Conservation (phyloP, 1,284 basidiomycete genomes). For the Butyriboletus pseudospeciosus region DNA sequence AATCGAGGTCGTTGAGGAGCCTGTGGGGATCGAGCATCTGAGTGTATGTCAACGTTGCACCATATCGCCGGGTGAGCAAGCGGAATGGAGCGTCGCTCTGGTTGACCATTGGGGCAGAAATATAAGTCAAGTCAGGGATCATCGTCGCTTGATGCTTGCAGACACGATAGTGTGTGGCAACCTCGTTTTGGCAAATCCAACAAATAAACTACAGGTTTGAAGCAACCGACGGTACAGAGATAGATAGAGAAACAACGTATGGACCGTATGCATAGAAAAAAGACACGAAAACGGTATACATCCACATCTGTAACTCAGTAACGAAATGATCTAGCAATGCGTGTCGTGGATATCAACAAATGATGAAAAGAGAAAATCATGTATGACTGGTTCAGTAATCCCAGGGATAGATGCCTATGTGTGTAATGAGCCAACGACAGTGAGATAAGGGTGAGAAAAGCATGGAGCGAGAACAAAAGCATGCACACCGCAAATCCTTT, state of each 20-base stretch:
- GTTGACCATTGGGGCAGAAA: slow-evolving; percentile 67
- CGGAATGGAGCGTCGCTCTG: slow-evolving; percentile 72
- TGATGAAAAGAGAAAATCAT: slow-evolving; percentile 3
- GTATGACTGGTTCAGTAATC: slow-evolving; percentile 5
- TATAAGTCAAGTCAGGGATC: slow-evolving; percentile 36
- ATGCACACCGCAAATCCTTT: slow-evolving; percentile 3
- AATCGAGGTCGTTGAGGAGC: slow-evolving; percentile 56
- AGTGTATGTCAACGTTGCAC: slow-evolving; percentile 61
- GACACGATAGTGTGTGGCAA: neutral
- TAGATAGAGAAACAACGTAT: slow-evolving; percentile 1
- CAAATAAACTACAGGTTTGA: slow-evolving; percentile 21
- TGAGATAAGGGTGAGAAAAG: slow-evolving; percentile 3
- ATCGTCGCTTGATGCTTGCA: neutral
- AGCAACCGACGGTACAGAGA: slow-evolving; percentile 13
- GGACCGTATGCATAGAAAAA: neutral
- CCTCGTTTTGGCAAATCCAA: neutral
- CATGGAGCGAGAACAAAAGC: neutral
- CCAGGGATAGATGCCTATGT: slow-evolving; percentile 13
- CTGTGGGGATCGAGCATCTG: slow-evolving; percentile 65
- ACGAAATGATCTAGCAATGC: slow-evolving; percentile 25
- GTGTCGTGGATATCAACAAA: slow-evolving; percentile 21
- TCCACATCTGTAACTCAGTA: slow-evolving; percentile 7
- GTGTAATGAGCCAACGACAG: slow-evolving; percentile 9
- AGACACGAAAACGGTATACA: slow-evolving; percentile 21
- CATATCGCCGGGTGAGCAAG: slow-evolving; percentile 51